phyloP scores from a whole-genome alignment of 257 asterid genomes.

The Solanum peruvianum region DNA sequence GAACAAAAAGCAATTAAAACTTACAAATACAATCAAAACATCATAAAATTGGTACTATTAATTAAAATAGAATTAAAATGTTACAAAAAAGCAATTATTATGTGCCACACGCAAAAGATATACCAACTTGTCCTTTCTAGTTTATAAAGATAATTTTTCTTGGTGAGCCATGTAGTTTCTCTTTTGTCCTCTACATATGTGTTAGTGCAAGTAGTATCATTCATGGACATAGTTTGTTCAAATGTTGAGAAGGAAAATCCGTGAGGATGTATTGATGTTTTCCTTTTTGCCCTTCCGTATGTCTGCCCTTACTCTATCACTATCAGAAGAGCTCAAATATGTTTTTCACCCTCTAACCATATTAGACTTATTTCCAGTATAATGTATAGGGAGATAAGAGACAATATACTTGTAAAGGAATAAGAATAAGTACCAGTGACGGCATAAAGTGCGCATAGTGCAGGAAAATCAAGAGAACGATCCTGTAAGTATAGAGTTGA shows the following conservation, averaged over 20 bases:
- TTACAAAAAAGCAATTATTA: background rate
- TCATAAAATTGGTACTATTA: background rate
- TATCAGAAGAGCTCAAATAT: background rate
- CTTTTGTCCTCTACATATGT: background rate
- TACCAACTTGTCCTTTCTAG: background rate
- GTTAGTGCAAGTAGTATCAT: background rate
- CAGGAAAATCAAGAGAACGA: conserved; percentile 69
- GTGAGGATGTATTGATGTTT: background rate
- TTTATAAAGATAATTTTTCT: background rate
- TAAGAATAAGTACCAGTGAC: conserved; percentile 54
- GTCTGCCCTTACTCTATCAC: background rate
- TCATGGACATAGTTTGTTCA: background rate
- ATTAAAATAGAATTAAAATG: background rate
- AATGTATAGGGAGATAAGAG: background rate
- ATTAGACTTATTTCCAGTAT: background rate
- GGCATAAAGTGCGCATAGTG: conserved; percentile 79
- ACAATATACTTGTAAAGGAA: background rate
- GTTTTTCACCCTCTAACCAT: background rate
- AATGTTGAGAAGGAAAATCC: background rate
- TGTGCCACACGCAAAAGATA: background rate
- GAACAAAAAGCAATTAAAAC: background rate
- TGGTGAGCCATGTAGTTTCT: background rate
- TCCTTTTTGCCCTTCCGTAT: background rate
- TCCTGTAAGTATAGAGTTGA: conserved; percentile 42
- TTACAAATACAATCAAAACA: background rate